Conservation (phyloP, 148 eudicot genomes). For the Rhododendron molle region DNA sequence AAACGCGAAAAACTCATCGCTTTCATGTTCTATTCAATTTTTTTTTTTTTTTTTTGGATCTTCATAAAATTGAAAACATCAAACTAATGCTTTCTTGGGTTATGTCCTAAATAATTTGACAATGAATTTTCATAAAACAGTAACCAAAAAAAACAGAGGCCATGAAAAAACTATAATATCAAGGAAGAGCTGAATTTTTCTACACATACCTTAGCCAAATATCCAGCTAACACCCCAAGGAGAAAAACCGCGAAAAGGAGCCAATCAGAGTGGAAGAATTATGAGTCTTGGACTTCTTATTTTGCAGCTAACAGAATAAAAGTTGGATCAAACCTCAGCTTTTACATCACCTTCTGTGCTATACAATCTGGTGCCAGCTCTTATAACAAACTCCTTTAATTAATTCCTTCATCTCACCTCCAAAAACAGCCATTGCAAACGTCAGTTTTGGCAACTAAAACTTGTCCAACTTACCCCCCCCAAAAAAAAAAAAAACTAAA, state of each 20-base stretch:
- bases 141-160: not conserved
- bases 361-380: conserved; percentile 20
- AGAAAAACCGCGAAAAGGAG: not conserved
- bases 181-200: not conserved
- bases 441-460: conserved; percentile 31
- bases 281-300: not conserved
- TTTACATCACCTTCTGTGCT: conserved; percentile 15
- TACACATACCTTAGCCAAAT: conserved; percentile 11
- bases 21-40: not conserved
- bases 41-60: no score
- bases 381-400: conserved; percentile 22
- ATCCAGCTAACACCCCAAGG: not conserved
- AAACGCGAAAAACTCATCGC: not conserved
- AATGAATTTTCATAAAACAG: not conserved
- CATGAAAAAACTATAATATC: not conserved
- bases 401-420: conserved; percentile 18
- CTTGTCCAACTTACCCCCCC: not conserved
- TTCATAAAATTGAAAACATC: not conserved
- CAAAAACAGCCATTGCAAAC: conserved; percentile 21
- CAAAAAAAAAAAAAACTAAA: not conserved
- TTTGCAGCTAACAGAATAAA: conserved; percentile 10
- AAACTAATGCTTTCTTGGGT: not conserved
- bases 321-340: conserved; percentile 20
- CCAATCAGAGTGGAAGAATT: not conserved
- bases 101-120: not conserved